Conservation (phyloP, 306 rosid genomes). For the Cyamopsis tetragonoloba region DNA sequence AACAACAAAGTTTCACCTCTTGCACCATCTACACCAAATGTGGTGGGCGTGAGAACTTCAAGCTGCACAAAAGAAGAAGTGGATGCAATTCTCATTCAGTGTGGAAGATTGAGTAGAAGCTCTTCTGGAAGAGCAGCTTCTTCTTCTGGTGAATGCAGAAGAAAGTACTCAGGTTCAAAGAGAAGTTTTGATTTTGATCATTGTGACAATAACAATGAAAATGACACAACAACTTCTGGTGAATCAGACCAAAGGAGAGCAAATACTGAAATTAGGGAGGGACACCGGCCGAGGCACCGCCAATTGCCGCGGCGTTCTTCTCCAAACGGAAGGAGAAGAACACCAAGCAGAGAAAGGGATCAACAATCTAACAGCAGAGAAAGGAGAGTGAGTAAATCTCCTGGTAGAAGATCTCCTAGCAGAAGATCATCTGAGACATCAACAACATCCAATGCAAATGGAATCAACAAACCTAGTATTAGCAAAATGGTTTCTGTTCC, state of each 20-base stretch:
- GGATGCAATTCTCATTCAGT: constrained; percentile 89
- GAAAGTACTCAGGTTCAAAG: constrained; percentile 90
- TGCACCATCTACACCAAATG: constrained; percentile 26
- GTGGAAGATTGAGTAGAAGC: constrained; percentile 93
- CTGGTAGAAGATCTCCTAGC: constrained; percentile 80
- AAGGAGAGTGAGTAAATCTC: constrained; percentile 84
- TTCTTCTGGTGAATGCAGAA: constrained; percentile 49
- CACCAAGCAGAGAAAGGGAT: constrained; percentile 88
- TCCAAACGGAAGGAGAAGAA: constrained; percentile 72
- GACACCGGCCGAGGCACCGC: constrained; percentile 49
- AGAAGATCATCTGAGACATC: constrained; percentile 67
- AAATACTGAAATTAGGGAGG: constrained; percentile 37
- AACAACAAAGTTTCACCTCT: constrained; percentile 11
- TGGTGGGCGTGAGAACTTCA: constrained; percentile 64
- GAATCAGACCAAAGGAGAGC: constrained; percentile 41
- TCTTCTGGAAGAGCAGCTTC: constrained; percentile 72
- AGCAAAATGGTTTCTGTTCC: constrained; percentile 98
- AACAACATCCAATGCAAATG: background rate
- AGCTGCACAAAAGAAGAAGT: constrained; percentile 93
- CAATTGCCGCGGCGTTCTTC: constrained; percentile 41
- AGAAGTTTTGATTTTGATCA: constrained; percentile 88
- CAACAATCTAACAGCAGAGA: constrained; percentile 74
- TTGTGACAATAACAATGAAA: constrained; percentile 50
- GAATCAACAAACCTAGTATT: constrained; percentile 43
- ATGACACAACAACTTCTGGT: constrained; percentile 28